Percentiles rank a stretch among this genome's conserved stretches.
These are phyloP conservation scores for Coemansia sp. DNA, from an alignment of 192 early-diverging fungal species.

Conservation along the genomic window DNA sequence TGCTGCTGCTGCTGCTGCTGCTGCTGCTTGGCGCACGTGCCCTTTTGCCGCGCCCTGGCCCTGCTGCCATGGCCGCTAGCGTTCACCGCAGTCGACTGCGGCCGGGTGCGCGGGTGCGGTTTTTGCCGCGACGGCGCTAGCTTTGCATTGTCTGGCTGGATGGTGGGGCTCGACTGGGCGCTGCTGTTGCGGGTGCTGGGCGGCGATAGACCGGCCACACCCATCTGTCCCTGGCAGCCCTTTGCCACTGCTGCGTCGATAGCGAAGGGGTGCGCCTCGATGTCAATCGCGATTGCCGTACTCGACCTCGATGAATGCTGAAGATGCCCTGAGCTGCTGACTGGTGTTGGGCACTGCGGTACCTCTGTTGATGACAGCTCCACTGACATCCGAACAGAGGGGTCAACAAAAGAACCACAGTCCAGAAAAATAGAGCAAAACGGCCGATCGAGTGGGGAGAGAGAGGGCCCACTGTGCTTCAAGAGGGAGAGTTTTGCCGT, in stretches of 20 bases:
- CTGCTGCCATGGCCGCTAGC: neutral
- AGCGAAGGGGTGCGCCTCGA: slow-evolving; percentile 1
- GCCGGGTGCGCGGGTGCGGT: slow-evolving; percentile 3
- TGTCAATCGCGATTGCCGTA: slow-evolving; percentile 1
- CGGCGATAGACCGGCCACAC: slow-evolving; percentile 14
- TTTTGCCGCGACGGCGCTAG: neutral
- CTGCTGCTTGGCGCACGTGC: neutral
- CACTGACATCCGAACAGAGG: too few relatives aligned
- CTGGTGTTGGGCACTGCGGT: slow-evolving; percentile 1
- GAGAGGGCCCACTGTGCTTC: too few relatives aligned
- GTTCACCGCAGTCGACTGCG: slow-evolving; percentile 5
- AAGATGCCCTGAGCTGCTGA: neutral
- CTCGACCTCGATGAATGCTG: slow-evolving; percentile 5
- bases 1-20: neutral
- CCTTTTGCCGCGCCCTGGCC: neutral
- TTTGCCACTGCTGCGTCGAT: neutral
- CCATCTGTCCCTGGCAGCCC: neutral
- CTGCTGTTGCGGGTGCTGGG: slow-evolving; percentile 24
- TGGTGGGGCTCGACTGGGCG: slow-evolving; percentile 22
- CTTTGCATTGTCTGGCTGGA: neutral
- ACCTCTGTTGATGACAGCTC: neutral
- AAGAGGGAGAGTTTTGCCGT: too few relatives aligned
- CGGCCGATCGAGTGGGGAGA: too few relatives aligned
- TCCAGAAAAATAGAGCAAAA: too few relatives aligned
- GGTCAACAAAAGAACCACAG: too few relatives aligned